Percentiles rank a stretch among this genome's conserved stretches.
These are phyloP conservation scores for Ballota nigra DNA, from an alignment of 257 asterid species.

Conservation along the genomic window DNA sequence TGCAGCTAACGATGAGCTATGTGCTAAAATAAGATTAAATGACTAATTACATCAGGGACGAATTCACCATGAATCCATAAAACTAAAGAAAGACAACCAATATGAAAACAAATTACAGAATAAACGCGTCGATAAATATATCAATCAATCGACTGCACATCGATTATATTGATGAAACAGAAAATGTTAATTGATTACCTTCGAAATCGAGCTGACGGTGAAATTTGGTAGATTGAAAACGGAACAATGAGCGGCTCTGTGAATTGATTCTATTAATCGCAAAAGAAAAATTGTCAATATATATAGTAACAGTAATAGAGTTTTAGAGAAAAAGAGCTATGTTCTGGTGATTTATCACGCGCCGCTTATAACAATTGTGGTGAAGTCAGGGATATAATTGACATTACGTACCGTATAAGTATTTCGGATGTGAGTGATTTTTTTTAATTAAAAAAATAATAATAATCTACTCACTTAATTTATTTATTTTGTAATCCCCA, in stretches of 20 bases:
- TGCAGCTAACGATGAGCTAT: conserved; percentile 29
- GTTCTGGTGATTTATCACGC: conserved; percentile 10
- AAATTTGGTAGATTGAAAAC: conserved; percentile 17
- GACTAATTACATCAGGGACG: background rate
- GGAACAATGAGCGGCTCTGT: conserved; percentile 25
- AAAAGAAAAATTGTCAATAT: conserved; percentile 8
- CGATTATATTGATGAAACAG: conserved; percentile 8
- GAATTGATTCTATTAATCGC: conserved; percentile 25
- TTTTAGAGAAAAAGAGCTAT: background rate
- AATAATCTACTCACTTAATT: background rate
- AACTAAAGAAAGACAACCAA: background rate
- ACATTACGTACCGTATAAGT: conserved; percentile 54
- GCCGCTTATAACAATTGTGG: conserved; percentile 20
- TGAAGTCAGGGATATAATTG: conserved; percentile 41
- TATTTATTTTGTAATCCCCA: background rate
- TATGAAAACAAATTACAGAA: conserved; percentile 1
- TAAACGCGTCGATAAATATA: conserved; percentile 1
- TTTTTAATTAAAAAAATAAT: no score
- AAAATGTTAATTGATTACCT: conserved; percentile 29
- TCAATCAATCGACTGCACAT: background rate
- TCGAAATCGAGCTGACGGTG: conserved; percentile 27
- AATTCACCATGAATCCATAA: conserved; percentile 11
- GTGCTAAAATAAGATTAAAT: conserved; percentile 31
- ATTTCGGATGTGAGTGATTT: background rate
- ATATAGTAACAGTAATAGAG: background rate